These are phyloP conservation scores for Xerocomus potaroensis DNA, from an alignment of 768 basidiomycete genomes.

Conservation along the genomic window DNA sequence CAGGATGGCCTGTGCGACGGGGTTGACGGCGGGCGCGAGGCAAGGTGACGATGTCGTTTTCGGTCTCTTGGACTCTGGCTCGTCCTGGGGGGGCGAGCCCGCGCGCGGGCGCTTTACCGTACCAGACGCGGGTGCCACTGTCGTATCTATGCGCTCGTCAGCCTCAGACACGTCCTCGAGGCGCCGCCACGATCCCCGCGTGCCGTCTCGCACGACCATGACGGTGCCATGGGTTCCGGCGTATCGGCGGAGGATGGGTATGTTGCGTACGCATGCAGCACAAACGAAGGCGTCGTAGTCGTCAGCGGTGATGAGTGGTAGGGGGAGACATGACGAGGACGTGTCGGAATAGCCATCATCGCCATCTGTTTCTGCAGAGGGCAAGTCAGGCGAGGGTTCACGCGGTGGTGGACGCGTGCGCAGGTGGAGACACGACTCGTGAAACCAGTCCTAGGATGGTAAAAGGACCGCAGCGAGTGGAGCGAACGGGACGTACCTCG, in stretches of 20 bases:
- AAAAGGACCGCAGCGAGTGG: background rate
- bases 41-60: conserved; percentile 43
- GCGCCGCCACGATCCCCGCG: conserved; percentile 48
- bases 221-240: conserved; percentile 67
- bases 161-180: conserved; percentile 36
- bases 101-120: conserved; percentile 44
- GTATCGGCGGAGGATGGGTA: conserved; percentile 49
- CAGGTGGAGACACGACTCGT: conserved; percentile 84
- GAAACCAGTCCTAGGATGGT: conserved; percentile 73
- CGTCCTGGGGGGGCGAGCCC: conserved; percentile 25
- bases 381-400: conserved; percentile 32
- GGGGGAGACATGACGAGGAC: conserved; percentile 63
- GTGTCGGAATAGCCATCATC: conserved; percentile 53
- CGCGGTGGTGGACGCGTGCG: conserved; percentile 58
- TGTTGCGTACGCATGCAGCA: conserved; percentile 57
- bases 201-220: conserved; percentile 57
- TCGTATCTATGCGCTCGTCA: no score
- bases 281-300: conserved; percentile 80
- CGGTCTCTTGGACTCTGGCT: conserved; percentile 39
- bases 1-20: conserved; percentile 44
- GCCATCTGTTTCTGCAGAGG: background rate
- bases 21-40: conserved; percentile 50
- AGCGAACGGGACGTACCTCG: conserved; percentile 41
- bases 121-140: conserved; percentile 17
- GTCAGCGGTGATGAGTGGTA: conserved; percentile 57